phyloP scores from a whole-genome alignment of 2,329 filamentous ascomycete species.

The Colletotrichum acutatum region DNA sequence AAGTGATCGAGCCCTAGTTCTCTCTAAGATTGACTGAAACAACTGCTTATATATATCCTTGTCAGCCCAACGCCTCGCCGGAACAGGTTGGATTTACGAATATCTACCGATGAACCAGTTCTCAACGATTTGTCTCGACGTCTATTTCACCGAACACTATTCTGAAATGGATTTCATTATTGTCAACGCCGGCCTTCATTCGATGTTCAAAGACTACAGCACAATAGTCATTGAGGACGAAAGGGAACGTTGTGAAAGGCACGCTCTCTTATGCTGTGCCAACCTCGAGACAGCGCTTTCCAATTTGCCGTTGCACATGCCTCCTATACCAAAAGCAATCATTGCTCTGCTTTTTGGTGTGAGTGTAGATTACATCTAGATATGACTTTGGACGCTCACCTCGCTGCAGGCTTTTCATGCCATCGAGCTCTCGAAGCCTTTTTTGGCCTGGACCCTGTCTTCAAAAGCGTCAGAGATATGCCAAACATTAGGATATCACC shows the following conservation, averaged over 20 bases:
- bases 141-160: conserved; percentile 46
- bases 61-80: conserved; percentile 28
- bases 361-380: no score
- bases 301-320: conserved; percentile 44
- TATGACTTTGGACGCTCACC: neutral
- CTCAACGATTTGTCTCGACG: conserved; percentile 43
- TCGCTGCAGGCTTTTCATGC: conserved; percentile 40
- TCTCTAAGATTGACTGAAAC: neutral
- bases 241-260: conserved; percentile 38
- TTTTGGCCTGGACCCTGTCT: conserved; percentile 42
- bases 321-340: conserved; percentile 40
- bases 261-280: conserved; percentile 39
- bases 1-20: neutral
- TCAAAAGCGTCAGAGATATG: conserved; percentile 46
- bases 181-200: conserved; percentile 44
- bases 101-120: conserved; percentile 43
- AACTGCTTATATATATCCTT: neutral
- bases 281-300: conserved; percentile 45
- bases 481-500: conserved; percentile 45
- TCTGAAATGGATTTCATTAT: conserved; percentile 46
- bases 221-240: conserved; percentile 36
- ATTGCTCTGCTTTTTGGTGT: conserved; percentile 37
- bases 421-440: conserved; percentile 46
- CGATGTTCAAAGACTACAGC: conserved; percentile 43
- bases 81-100: conserved; percentile 42